Evolutionary conservation across 2,329 filamentous ascomycete genomes (phyloP).

Genomic region (Colletotrichum caudatum): DNA sequence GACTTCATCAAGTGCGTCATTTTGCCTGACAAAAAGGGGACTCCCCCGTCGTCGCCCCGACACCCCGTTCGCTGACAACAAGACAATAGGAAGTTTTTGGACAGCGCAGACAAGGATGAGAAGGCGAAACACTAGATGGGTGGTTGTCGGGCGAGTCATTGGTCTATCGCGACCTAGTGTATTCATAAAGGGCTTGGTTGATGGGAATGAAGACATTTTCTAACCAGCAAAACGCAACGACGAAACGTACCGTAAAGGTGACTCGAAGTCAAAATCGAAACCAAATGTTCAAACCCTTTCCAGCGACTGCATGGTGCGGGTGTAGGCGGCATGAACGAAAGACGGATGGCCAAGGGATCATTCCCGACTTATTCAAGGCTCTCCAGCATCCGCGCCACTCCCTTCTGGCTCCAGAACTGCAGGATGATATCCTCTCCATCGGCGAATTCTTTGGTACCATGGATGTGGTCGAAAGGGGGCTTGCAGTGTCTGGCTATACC

Average conservation of each 20-base stretch:
- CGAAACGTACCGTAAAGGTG: not conserved
- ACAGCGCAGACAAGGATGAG: slow-evolving; percentile 56
- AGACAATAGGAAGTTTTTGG: slow-evolving; percentile 60
- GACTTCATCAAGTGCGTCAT: slow-evolving; percentile 72
- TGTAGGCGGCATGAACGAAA: not conserved
- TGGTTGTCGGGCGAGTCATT: slow-evolving; percentile 30
- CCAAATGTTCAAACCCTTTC: not conserved
- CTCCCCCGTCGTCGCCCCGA: not conserved
- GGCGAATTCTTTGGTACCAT: not conserved
- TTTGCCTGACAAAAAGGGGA: slow-evolving; percentile 4
- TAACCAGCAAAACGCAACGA: slow-evolving; percentile 24
- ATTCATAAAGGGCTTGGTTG: slow-evolving; percentile 39
- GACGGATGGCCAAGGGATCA: not conserved
- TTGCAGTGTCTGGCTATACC: slow-evolving; percentile 6
- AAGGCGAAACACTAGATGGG: slow-evolving; percentile 58
- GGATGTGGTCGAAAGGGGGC: slow-evolving; percentile 6
- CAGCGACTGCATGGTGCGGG: not conserved
- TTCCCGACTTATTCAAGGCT: slow-evolving; percentile 7
- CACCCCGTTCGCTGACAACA: slow-evolving; percentile 38
- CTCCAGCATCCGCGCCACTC: not conserved
- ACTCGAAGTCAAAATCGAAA: not conserved
- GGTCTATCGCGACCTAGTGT: slow-evolving; percentile 39
- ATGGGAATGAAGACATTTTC: slow-evolving; percentile 40
- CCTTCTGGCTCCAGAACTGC: not conserved
- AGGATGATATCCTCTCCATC: slow-evolving; percentile 1